Evolutionary conservation across 2,329 filamentous ascomycete genomes (phyloP).

Genomic region (Colletotrichum kahawae): DNA sequence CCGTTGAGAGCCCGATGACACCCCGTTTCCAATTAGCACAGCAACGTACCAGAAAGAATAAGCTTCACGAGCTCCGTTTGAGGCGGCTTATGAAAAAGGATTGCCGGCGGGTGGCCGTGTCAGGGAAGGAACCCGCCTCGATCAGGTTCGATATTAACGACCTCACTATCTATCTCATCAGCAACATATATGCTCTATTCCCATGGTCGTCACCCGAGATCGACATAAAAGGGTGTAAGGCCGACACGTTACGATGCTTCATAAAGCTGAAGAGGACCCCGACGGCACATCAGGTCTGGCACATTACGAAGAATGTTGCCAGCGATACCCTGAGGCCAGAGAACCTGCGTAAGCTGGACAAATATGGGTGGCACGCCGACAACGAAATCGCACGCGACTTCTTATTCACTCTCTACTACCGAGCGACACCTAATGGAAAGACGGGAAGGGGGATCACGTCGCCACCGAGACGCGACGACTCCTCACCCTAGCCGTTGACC

Average conservation of each 20-base stretch:
- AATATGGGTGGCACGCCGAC: not conserved
- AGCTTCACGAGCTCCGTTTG: constrained; percentile 9
- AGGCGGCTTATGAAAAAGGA: not conserved
- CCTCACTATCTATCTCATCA: not conserved
- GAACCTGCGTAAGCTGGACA: not conserved
- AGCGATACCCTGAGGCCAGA: not conserved
- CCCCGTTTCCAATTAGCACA: not conserved
- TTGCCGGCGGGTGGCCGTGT: not conserved
- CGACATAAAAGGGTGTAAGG: constrained; percentile 5
- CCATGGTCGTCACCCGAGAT: not conserved
- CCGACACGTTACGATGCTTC: not conserved
- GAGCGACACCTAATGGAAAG: constrained; percentile 4
- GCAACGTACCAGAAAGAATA: not conserved
- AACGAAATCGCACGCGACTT: not conserved
- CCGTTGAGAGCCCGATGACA: not conserved
- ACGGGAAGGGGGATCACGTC: not conserved
- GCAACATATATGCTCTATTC: not conserved
- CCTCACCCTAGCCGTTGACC: not conserved
- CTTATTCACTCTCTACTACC: not conserved
- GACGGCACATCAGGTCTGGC: constrained; percentile 20
- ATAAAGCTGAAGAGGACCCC: not conserved
- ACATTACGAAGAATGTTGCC: constrained; percentile 11
- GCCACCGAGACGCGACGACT: not conserved
- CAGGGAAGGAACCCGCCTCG: not conserved
- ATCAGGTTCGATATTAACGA: not conserved